Evolutionary conservation across 2,329 filamentous ascomycete species (phyloP).

Genomic region (Juglanconis sp.): DNA sequence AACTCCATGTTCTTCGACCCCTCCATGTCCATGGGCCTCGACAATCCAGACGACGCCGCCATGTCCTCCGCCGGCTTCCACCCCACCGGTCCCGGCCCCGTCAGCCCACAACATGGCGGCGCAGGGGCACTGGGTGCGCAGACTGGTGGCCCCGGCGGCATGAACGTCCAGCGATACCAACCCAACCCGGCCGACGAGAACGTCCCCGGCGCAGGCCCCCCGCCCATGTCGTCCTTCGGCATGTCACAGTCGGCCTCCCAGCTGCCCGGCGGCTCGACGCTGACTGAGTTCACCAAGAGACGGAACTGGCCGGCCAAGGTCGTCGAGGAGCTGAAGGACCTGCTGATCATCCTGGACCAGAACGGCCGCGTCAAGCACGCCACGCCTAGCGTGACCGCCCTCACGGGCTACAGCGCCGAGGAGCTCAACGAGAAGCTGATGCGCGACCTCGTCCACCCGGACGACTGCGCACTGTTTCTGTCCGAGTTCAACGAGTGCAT

Average conservation of each 20-base stretch:
- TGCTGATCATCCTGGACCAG: slow-evolving; percentile 81
- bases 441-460: slow-evolving; percentile 78
- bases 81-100: slow-evolving; percentile 19
- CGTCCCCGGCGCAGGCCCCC: slow-evolving; percentile 40
- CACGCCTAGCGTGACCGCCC: slow-evolving; percentile 70
- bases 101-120: slow-evolving; percentile 19
- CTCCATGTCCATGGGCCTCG: slow-evolving; percentile 42
- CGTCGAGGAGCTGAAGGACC: slow-evolving; percentile 84
- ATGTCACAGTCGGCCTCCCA: slow-evolving; percentile 21
- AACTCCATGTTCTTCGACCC: slow-evolving; percentile 35
- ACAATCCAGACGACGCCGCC: slow-evolving; percentile 29
- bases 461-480: slow-evolving; percentile 79
- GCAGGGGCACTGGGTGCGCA: neutral
- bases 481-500: slow-evolving; percentile 89
- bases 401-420: slow-evolving; percentile 72
- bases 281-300: slow-evolving; percentile 59
- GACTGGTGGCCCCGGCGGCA: slow-evolving; percentile 15
- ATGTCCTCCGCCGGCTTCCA: slow-evolving; percentile 27
- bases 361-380: slow-evolving; percentile 81
- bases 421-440: slow-evolving; percentile 75
- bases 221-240: slow-evolving; percentile 36
- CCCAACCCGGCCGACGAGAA: slow-evolving; percentile 23
- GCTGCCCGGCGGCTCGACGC: slow-evolving; percentile 37
- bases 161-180: slow-evolving; percentile 19
- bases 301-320: slow-evolving; percentile 84